Base-by-base conservation (phyloP, 768 basidiomycete genomes). In the Amanita brunnescens region DNA sequence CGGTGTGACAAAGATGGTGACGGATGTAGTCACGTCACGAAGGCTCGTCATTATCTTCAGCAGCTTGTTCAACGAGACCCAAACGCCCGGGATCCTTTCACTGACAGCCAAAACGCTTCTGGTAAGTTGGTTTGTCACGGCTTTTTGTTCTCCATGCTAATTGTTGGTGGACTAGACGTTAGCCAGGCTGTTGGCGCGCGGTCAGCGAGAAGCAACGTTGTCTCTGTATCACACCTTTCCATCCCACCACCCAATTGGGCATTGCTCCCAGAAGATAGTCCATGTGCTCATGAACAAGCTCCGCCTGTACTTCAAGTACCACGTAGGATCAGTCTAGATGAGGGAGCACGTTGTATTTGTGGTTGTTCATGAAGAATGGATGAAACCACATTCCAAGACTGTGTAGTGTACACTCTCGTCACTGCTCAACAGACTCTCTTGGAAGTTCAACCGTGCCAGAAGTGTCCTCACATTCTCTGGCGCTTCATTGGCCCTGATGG, bases 401-500 rank as follows among this genome's bases (percentile, higher is more conserved):
- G 34, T 16, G n/a, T 16, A 16, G 34, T 35, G 10, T 35, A 35
- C n/a, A 12, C n/a, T 12, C n/a, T 35, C 4, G n/a, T 16, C 10
- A 4, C 3, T 4, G 34, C 34, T 13, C 10, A 35, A 10, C 10
- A 12, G 12, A 4, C 12, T 5, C 12, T 13, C 5, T 13, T 35
- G 12, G 34, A 35, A 35, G 12, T 35, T 13, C 34, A 35, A 12
- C 10, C 4, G 3, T 35, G 34, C 10, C 10, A 4, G 34, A 10
- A 12, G n/a, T 35, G 34, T 35, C 34, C 34, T 35, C 34, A 5
- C 12, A 3, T 18, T 12, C 18, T 13, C 18, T 14, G 26, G 4
- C 47, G 59, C 3, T 63, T 48, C 29, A 62, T 70, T 40, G 66
- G 68, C 3, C 66, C 67, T 2, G 68, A 71, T 26, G 55, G 57